These are phyloP conservation scores for Cystobasidium ongulense DNA, from an alignment of 768 basidiomycete species.

Conservation along the genomic window DNA sequence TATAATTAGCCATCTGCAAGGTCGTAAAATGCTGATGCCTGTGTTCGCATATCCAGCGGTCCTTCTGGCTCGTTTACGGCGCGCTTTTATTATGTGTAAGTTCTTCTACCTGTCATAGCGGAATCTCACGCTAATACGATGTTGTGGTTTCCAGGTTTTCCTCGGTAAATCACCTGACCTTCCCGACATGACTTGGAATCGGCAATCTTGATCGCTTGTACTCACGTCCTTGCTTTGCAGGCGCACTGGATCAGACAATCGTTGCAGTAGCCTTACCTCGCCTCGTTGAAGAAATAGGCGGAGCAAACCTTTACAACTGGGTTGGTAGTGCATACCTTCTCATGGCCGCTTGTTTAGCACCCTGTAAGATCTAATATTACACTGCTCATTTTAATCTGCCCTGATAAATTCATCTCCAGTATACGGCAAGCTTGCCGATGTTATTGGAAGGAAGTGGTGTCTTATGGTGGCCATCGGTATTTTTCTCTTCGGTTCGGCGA, in stretches of 20 bases:
- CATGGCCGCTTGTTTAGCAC: slow-evolving; percentile 22
- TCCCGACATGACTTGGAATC: not conserved
- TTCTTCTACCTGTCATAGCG: not conserved
- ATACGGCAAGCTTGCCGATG: slow-evolving; percentile 22
- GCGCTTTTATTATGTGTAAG: slow-evolving; percentile 1
- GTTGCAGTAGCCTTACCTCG: slow-evolving; percentile 24
- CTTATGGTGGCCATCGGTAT: slow-evolving; percentile 59
- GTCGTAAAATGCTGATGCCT: not conserved
- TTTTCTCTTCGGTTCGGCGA: slow-evolving; percentile 55
- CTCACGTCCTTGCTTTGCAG: not conserved
- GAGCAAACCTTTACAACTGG: slow-evolving; percentile 29
- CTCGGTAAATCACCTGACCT: not conserved
- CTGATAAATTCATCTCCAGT: slow-evolving; percentile 14
- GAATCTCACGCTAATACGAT: not conserved
- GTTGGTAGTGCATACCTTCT: slow-evolving; percentile 31
- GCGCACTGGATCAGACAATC: slow-evolving; percentile 15
- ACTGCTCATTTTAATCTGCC: not conserved
- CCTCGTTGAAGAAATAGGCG: slow-evolving; percentile 18
- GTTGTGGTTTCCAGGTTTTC: not conserved
- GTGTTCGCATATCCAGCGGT: not conserved
- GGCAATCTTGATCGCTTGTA: not conserved
- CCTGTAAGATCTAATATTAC: not conserved
- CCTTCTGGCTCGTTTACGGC: not conserved
- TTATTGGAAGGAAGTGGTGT: slow-evolving; percentile 59
- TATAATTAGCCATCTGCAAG: not conserved